phyloP scores from a whole-genome alignment of 148 eudicot genomes.

The Vaccinium myrtillus region DNA sequence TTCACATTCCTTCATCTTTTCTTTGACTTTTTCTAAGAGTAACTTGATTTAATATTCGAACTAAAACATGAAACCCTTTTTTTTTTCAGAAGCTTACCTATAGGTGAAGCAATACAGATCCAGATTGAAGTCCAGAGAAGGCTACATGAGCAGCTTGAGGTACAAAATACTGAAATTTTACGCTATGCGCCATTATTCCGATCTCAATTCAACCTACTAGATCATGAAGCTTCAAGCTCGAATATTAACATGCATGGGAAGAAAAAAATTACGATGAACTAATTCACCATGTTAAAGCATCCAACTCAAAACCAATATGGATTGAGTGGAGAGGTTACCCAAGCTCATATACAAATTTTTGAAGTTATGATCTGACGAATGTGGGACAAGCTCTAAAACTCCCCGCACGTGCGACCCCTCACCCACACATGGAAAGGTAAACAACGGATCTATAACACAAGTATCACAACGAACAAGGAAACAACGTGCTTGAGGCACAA shows the following conservation, averaged over 20 bases:
- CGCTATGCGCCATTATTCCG: background rate
- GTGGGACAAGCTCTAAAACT: too few relatives aligned
- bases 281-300: background rate
- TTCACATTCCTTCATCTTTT: conserved; percentile 9
- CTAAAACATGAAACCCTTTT: conserved; percentile 6
- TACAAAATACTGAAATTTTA: conserved; percentile 24
- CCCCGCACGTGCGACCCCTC: too few relatives aligned
- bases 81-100: conserved; percentile 60
- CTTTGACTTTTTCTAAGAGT: background rate
- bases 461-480: too few relatives aligned
- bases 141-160: conserved; percentile 96
- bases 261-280: background rate
- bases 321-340: too few relatives aligned
- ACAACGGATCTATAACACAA: too few relatives aligned
- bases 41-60: background rate
- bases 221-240: background rate
- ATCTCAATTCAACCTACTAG: background rate
- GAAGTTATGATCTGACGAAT: too few relatives aligned
- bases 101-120: conserved; percentile 85
- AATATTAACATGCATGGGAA: background rate
- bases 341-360: too few relatives aligned
- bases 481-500: too few relatives aligned
- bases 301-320: too few relatives aligned
- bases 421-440: too few relatives aligned
- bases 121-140: conserved; percentile 93